phyloP scores from a whole-genome alignment of 148 eudicot species.

The Rhododendron simsii region DNA sequence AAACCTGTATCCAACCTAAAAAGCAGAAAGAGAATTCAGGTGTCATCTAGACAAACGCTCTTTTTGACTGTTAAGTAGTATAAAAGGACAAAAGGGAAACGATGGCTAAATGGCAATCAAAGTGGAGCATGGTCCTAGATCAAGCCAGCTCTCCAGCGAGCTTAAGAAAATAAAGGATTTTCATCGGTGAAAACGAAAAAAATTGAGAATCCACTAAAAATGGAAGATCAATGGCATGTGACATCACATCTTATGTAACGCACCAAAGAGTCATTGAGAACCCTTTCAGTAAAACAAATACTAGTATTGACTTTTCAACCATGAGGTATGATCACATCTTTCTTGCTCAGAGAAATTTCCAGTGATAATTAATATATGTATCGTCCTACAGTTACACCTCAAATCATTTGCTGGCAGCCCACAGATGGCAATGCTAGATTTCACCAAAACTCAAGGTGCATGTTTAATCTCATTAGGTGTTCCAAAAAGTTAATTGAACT shows the following conservation, averaged over 20 bases:
- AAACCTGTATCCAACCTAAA: not conserved
- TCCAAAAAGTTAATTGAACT: not conserved
- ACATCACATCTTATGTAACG: not conserved
- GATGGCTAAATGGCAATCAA: constrained; percentile 1
- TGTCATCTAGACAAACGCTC: not conserved
- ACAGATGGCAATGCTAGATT: not conserved
- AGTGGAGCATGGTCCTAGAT: not conserved
- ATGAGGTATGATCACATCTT: not conserved
- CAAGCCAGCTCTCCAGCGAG: not conserved
- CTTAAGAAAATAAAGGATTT: not conserved
- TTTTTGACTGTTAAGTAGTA: not conserved
- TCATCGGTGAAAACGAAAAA: not conserved
- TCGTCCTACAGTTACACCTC: not conserved
- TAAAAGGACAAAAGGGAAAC: not conserved
- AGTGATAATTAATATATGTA: not conserved
- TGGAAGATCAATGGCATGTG: not conserved
- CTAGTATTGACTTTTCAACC: not conserved
- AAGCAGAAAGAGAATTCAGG: not conserved
- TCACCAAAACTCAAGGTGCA: not conserved
- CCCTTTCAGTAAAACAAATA: not conserved
- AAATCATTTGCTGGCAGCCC: not conserved
- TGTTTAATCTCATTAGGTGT: not conserved
- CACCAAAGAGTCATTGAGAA: not conserved
- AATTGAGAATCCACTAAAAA: not conserved
- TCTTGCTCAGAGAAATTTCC: not conserved